Evolutionary conservation across 2,329 filamentous ascomycete genomes (phyloP).

Genomic region (Epichloe sibirici): DNA sequence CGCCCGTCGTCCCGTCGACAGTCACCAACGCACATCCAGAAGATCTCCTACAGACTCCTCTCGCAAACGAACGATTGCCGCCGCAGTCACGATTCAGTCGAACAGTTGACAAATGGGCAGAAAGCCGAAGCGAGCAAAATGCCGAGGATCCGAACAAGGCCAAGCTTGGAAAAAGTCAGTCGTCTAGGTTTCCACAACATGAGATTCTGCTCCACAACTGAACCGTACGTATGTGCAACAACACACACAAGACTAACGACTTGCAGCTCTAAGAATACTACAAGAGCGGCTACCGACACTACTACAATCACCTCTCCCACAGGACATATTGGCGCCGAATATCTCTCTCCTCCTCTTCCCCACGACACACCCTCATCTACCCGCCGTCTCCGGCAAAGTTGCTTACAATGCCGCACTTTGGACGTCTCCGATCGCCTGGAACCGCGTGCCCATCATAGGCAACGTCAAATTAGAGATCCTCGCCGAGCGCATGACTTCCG

Average conservation of each 20-base stretch:
- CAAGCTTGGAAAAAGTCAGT: conserved; percentile 51
- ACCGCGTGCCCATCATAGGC: conserved; percentile 77
- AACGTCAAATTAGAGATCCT: conserved; percentile 81
- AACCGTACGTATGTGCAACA: no score
- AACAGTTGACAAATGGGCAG: conserved; percentile 18
- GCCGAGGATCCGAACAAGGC: conserved; percentile 42
- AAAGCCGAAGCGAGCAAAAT: conserved; percentile 20
- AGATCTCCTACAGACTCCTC: conserved; percentile 2
- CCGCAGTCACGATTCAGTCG: conserved; percentile 19
- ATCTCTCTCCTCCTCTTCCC: conserved; percentile 61
- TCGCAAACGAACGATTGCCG: not conserved
- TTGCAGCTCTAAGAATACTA: conserved; percentile 47
- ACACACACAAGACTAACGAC: not conserved
- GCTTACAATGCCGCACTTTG: conserved; percentile 88
- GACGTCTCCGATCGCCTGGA: conserved; percentile 95
- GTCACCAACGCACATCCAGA: not conserved
- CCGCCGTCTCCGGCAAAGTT: conserved; percentile 80
- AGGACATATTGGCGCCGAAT: conserved; percentile 64
- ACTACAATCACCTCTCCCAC: conserved; percentile 54
- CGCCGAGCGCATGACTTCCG: conserved; percentile 74
- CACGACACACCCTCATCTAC: conserved; percentile 75
- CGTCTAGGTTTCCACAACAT: not conserved
- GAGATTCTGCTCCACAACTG: no score
- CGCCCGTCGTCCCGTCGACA: not conserved
- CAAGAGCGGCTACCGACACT: conserved; percentile 56